Evolutionary conservation across 2,329 filamentous ascomycete species (phyloP).

Genomic region (Pestalotiopsis sp.): DNA sequence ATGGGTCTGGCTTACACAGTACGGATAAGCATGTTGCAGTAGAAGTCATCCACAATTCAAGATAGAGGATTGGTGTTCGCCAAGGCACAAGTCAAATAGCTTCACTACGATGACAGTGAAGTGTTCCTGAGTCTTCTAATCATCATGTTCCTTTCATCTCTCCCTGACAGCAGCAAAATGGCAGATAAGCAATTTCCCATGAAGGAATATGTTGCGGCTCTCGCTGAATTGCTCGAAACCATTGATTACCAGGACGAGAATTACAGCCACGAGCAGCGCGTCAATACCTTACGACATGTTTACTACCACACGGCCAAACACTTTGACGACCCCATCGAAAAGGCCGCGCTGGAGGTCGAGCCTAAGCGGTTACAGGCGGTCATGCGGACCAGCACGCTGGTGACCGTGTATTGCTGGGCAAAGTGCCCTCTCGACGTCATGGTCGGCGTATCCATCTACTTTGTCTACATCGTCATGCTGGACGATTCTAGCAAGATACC

Average conservation of each 20-base stretch:
- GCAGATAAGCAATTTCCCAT: neutral
- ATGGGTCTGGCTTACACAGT: neutral
- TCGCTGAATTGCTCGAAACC: constrained; percentile 18
- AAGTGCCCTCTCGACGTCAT: constrained; percentile 21
- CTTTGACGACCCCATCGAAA: constrained; percentile 18
- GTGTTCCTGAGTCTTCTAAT: neutral
- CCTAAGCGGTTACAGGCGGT: constrained; percentile 16
- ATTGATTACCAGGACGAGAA: constrained; percentile 21
- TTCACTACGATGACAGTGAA: neutral
- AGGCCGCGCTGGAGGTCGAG: constrained; percentile 13
- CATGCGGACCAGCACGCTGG: constrained; percentile 26
- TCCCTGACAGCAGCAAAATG: neutral
- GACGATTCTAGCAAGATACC: constrained; percentile 20
- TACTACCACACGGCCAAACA: constrained; percentile 19
- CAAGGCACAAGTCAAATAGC: neutral
- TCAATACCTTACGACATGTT: constrained; percentile 16
- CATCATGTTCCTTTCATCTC: neutral
- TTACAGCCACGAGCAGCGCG: constrained; percentile 17
- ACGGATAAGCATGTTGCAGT: neutral
- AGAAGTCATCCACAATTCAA: neutral
- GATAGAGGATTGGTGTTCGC: neutral
- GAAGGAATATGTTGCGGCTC: neutral
- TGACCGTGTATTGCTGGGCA: constrained; percentile 30
- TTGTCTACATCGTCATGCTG: constrained; percentile 20
- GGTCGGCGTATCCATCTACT: constrained; percentile 22